Evolutionary conservation across 2,329 filamentous ascomycete genomes (phyloP).

Genomic region (Botrytis pseudocinerea): DNA sequence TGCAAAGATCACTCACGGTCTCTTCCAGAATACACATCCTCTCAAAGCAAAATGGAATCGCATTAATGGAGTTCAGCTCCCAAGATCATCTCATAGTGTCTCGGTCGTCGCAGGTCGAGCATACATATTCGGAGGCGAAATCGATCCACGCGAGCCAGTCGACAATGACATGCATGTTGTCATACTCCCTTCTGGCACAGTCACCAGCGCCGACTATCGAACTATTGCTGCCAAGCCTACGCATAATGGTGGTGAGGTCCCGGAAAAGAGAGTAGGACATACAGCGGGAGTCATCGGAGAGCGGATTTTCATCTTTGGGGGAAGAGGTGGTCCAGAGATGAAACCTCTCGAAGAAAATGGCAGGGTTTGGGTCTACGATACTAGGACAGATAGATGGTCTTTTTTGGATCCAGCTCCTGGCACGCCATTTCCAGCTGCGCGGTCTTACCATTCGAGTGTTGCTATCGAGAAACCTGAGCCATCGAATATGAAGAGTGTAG

Average conservation of each 20-base stretch:
- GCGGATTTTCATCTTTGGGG: constrained; percentile 79
- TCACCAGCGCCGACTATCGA: constrained; percentile 58
- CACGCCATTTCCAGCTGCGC: constrained; percentile 57
- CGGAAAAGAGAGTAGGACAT: constrained; percentile 70
- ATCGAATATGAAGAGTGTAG: constrained; percentile 32
- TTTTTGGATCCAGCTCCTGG: constrained; percentile 57
- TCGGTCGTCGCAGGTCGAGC: constrained; percentile 59
- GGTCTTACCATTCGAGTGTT: constrained; percentile 69
- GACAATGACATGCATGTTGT: constrained; percentile 73
- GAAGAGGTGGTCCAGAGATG: constrained; percentile 69
- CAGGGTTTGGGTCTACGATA: constrained; percentile 74
- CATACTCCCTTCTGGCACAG: constrained; percentile 57
- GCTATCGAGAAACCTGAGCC: constrained; percentile 54
- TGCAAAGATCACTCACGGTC: constrained; percentile 31
- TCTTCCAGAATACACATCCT: constrained; percentile 36
- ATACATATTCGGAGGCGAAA: constrained; percentile 78
- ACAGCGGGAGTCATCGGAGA: constrained; percentile 67
- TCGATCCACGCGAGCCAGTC: constrained; percentile 62
- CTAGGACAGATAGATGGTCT: constrained; percentile 63
- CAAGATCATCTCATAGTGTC: constrained; percentile 73
- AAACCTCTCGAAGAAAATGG: constrained; percentile 72
- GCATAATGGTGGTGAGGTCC: constrained; percentile 50
- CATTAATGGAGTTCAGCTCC: constrained; percentile 55
- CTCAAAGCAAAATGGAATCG: constrained; percentile 62
- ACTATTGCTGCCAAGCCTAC: constrained; percentile 52